These are phyloP conservation scores for Euphorbia tirucalli DNA, from an alignment of 345 rosid genomes.

Conservation along the genomic window DNA sequence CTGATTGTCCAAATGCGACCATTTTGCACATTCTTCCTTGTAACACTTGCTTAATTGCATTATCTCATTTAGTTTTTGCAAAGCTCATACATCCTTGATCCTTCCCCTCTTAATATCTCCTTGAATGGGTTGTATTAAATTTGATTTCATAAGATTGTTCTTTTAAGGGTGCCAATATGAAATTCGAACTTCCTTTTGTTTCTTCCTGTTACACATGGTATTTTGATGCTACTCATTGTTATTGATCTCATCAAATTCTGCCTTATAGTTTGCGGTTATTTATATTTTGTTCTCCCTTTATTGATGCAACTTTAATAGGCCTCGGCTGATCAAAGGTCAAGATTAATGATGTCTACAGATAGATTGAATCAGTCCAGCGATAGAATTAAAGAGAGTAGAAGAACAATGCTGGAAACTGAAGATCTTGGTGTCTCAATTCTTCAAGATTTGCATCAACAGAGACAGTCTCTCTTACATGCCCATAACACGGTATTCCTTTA, in stretches of 20 bases:
- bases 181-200: not conserved
- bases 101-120: not conserved
- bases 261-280: not conserved
- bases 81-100: not conserved
- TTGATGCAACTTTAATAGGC: constrained; percentile 42
- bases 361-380: constrained; percentile 63
- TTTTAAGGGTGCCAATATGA: not conserved
- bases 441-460: constrained; percentile 84
- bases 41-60: not conserved
- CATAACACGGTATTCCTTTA: constrained; percentile 52
- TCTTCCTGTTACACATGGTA: not conserved
- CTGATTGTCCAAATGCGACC: not conserved
- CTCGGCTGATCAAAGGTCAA: constrained; percentile 87
- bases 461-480: constrained; percentile 80
- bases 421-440: constrained; percentile 97
- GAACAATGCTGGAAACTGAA: constrained; percentile 94
- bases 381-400: constrained; percentile 82
- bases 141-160: not conserved
- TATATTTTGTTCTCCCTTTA: not conserved
- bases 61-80: not conserved
- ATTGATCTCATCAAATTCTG: not conserved
- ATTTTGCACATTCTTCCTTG: not conserved
- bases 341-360: constrained; percentile 77
- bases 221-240: not conserved
- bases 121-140: not conserved